phyloP scores from a whole-genome alignment of 1,284 basidiomycete species.

The Cryptococcus hybrid region DNA sequence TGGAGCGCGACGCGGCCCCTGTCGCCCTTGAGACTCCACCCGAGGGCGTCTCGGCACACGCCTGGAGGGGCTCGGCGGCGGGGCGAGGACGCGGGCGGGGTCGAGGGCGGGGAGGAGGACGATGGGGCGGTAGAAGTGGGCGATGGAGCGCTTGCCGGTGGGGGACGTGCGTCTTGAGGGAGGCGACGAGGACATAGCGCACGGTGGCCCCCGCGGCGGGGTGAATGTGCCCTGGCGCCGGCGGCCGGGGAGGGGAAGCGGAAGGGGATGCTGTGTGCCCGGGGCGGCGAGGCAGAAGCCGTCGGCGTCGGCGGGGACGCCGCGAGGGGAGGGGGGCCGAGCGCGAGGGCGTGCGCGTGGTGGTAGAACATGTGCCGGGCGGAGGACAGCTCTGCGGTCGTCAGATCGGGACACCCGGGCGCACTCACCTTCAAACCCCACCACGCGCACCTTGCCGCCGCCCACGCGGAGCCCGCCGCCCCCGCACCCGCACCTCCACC shows the following conservation, averaged over 20 bases:
- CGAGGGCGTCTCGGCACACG: slow-evolving; percentile 60
- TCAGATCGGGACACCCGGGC: neutral
- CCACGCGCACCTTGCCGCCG: slow-evolving; percentile 75
- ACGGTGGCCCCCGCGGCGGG: slow-evolving; percentile 59
- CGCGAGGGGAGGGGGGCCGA: slow-evolving; percentile 57
- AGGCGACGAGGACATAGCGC: slow-evolving; percentile 81
- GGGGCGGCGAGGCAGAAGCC: slow-evolving; percentile 66
- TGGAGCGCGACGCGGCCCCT: slow-evolving; percentile 68
- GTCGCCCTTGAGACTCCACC: slow-evolving; percentile 60
- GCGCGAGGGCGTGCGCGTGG: slow-evolving; percentile 63
- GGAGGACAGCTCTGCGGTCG: slow-evolving; percentile 56
- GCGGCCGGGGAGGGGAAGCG: slow-evolving; percentile 67
- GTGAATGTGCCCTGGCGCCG: slow-evolving; percentile 67
- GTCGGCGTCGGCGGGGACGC: slow-evolving; percentile 61
- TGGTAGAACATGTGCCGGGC: slow-evolving; percentile 80
- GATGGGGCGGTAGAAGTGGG: slow-evolving; percentile 88
- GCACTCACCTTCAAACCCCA: slow-evolving; percentile 74
- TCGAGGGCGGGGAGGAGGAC: slow-evolving; percentile 79
- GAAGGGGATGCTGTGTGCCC: slow-evolving; percentile 75
- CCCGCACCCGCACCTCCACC: slow-evolving; percentile 66
- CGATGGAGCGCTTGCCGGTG: slow-evolving; percentile 67
- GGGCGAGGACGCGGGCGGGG: slow-evolving; percentile 63
- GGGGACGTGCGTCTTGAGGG: slow-evolving; percentile 74
- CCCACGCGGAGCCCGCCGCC: slow-evolving; percentile 65
- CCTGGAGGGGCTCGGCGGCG: slow-evolving; percentile 62